Conservation (phyloP, 495 filamentous ascomycete genomes). For the Pseudomonodictys pantanalensis region DNA sequence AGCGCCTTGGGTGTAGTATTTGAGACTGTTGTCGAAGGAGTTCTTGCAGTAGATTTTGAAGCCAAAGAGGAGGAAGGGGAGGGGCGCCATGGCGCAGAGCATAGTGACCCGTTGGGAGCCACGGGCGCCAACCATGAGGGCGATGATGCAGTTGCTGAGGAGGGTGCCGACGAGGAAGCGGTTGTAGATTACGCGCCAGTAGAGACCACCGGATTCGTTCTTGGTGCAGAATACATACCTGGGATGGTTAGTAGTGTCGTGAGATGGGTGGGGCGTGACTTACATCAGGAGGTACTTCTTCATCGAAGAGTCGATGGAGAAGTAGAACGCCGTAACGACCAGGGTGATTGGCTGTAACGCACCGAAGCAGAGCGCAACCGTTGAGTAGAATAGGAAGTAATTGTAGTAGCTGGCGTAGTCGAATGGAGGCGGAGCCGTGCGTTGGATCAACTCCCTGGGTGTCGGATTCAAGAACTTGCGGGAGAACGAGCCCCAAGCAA, state of each 20-base stretch:
- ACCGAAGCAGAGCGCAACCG: conserved; percentile 81
- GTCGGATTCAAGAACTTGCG: conserved; percentile 84
- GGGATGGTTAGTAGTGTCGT: conserved; percentile 7
- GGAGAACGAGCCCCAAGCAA: conserved; percentile 76
- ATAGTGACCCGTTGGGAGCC: conserved; percentile 48
- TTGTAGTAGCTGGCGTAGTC: conserved; percentile 98
- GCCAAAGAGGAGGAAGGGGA: conserved; percentile 73
- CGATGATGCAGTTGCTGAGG: conserved; percentile 75
- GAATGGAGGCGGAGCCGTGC: conserved; percentile 87
- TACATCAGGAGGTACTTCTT: conserved; percentile 93
- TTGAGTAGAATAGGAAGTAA: conserved; percentile 90
- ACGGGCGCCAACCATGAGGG: conserved; percentile 51
- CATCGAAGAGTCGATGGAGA: conserved; percentile 77
- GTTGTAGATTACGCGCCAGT: conserved; percentile 89
- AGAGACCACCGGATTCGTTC: conserved; percentile 90
- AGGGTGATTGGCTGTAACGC: conserved; percentile 86
- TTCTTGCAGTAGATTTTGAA: conserved; percentile 85
- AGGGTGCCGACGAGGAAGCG: conserved; percentile 81
- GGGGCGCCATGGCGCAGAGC: conserved; percentile 66
- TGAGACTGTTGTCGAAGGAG: conserved; percentile 71
- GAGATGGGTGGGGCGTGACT: conserved; percentile 8
- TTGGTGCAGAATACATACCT: conserved; percentile 88
- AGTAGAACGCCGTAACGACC: conserved; percentile 88
- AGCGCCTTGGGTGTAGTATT: conserved; percentile 67
- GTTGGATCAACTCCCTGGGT: conserved; percentile 87